Conservation (phyloP, 169 alveolate species). For the Toxoplasma gondii region DNA sequence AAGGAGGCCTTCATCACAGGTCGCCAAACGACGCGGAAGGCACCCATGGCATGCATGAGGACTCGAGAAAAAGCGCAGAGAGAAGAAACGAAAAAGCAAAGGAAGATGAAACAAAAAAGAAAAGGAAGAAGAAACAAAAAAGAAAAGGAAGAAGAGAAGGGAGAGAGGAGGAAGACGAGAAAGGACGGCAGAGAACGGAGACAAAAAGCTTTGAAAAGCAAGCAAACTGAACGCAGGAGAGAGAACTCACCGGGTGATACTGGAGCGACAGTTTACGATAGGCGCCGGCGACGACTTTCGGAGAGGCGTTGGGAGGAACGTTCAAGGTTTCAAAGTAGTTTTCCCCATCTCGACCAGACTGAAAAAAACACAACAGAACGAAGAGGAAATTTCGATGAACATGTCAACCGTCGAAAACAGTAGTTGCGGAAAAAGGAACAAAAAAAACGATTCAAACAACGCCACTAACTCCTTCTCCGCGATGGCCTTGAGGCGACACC, state of each 20-base stretch:
- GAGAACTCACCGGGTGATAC: constrained; percentile 54
- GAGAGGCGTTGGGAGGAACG: constrained; percentile 46
- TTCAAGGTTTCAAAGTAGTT: constrained; percentile 44
- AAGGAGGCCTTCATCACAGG: too few species aligned
- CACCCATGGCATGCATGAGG: too few species aligned
- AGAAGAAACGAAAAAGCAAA: too few species aligned
- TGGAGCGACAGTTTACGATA: constrained; percentile 49
- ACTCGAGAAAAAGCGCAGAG: too few species aligned
- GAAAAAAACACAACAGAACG: neutral
- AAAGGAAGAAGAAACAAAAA: neutral
- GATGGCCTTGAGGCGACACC: neutral
- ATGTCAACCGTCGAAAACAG: neutral
- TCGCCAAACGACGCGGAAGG: neutral
- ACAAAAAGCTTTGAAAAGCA: too few species aligned
- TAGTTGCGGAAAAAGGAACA: neutral
- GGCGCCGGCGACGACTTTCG: constrained; percentile 22
- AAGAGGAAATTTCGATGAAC: neutral
- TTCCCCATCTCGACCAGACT: constrained; percentile 40
- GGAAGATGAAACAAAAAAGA: neutral
- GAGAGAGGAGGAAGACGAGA: too few species aligned
- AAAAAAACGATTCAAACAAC: neutral
- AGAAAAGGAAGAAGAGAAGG: too few species aligned
- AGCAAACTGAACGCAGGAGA: neutral
- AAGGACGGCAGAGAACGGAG: too few species aligned
- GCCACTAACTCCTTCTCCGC: neutral